Conservation (phyloP, 345 rosid genomes). For the Melaleuca quinquenervia region DNA sequence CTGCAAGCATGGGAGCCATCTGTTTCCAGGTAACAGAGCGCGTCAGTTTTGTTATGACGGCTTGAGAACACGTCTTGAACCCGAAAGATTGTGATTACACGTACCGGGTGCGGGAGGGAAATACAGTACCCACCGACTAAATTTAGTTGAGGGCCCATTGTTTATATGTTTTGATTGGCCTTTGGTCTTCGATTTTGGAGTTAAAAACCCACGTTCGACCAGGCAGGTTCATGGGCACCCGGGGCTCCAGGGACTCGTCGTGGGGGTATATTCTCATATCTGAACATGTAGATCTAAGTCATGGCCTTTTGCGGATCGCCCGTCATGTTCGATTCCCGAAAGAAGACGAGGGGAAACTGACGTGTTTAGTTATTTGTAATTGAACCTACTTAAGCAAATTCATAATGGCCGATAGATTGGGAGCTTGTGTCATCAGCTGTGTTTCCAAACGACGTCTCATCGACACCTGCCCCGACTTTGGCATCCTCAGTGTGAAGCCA, state of each 20-base stretch:
- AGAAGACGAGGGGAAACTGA: neutral
- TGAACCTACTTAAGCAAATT: neutral
- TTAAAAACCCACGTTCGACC: neutral
- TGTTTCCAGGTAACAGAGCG: constrained; percentile 9
- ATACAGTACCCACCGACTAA: neutral
- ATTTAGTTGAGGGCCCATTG: neutral
- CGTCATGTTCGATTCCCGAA: neutral
- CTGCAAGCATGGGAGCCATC: constrained; percentile 8
- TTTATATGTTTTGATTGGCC: neutral
- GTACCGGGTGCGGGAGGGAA: neutral
- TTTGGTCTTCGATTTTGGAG: neutral
- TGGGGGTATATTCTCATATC: neutral
- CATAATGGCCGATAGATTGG: neutral
- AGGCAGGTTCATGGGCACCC: neutral
- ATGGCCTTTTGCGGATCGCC: neutral
- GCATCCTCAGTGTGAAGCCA: neutral
- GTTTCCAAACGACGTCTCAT: neutral
- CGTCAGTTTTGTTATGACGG: neutral
- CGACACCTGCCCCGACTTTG: neutral
- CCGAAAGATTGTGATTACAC: neutral
- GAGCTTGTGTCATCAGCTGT: neutral
- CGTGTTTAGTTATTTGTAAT: neutral
- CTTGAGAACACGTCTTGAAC: neutral
- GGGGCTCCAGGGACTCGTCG: neutral
- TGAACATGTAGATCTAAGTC: neutral